phyloP scores from a whole-genome alignment of 208 protist genomes.

The Herpetomonas tarakana region DNA sequence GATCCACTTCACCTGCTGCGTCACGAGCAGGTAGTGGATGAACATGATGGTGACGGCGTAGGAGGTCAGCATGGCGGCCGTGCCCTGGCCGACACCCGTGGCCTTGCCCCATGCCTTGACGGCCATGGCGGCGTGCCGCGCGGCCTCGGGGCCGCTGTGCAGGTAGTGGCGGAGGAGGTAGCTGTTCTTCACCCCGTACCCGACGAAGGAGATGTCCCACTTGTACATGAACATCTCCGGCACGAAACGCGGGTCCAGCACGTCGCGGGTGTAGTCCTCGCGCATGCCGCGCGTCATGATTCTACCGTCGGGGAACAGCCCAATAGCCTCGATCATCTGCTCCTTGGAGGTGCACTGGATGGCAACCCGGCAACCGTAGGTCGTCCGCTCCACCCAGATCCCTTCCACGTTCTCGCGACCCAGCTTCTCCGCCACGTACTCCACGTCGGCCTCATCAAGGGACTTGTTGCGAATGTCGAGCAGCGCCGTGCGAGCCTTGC shows the following conservation, averaged over 20 bases:
- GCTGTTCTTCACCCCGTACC: constrained; percentile 90
- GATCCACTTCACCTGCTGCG: constrained; percentile 71
- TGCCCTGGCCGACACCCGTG: constrained; percentile 71
- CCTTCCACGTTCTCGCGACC: constrained; percentile 77
- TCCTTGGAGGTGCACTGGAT: constrained; percentile 77
- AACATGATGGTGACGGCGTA: constrained; percentile 88
- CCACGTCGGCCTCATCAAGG: constrained; percentile 61
- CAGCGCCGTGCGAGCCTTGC: constrained; percentile 78
- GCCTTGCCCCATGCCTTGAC: constrained; percentile 91
- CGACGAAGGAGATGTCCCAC: constrained; percentile 90
- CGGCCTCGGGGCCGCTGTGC: constrained; percentile 47
- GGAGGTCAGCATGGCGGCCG: constrained; percentile 83
- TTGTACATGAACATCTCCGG: constrained; percentile 90
- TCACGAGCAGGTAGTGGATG: constrained; percentile 84
- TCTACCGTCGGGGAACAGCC: constrained; percentile 82
- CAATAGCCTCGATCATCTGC: constrained; percentile 84
- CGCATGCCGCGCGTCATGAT: constrained; percentile 88
- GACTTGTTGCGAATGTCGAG: constrained; percentile 74
- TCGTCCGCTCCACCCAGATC: constrained; percentile 85
- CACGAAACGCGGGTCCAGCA: constrained; percentile 77
- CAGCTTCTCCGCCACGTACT: constrained; percentile 82
- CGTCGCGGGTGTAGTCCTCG: constrained; percentile 84
- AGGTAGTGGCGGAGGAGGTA: constrained; percentile 86
- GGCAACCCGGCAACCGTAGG: constrained; percentile 77
- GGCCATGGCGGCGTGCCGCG: constrained; percentile 81